These are phyloP conservation scores for Aspergillus campestris DNA, from an alignment of 495 filamentous ascomycete genomes.

Conservation along the genomic window DNA sequence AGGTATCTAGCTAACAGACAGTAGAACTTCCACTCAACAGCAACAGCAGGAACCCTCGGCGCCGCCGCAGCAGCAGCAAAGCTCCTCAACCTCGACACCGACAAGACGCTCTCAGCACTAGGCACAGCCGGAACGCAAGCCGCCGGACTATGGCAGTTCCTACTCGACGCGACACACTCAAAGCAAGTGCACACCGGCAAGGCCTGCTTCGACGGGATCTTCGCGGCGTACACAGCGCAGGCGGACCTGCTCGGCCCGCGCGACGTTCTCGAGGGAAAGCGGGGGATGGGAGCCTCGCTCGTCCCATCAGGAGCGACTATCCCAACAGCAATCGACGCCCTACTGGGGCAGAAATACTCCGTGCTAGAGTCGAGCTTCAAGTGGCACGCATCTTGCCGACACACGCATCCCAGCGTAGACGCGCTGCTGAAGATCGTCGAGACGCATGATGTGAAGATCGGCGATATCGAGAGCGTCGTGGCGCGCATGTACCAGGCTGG, in stretches of 20 bases:
- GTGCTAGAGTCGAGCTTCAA: constrained; percentile 28
- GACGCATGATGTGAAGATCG: constrained; percentile 18
- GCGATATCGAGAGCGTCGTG: constrained; percentile 23
- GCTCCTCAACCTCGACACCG: constrained; percentile 17
- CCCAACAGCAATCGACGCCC: constrained; percentile 21
- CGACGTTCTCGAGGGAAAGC: constrained; percentile 28
- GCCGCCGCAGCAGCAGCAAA: constrained; percentile 22
- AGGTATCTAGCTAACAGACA: no score
- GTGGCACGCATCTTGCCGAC: constrained; percentile 31
- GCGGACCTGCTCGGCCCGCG: constrained; percentile 22
- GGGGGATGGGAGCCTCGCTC: constrained; percentile 24
- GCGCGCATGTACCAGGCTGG: constrained; percentile 26
- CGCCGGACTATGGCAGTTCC: constrained; percentile 30
- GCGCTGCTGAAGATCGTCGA: constrained; percentile 23
- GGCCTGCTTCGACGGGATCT: constrained; percentile 29
- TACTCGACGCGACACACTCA: constrained; percentile 28
- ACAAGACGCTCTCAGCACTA: constrained; percentile 21
- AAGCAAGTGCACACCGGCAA: constrained; percentile 32
- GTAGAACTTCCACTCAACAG: constrained; percentile 28
- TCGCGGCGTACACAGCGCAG: constrained; percentile 24
- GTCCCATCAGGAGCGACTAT: constrained; percentile 15
- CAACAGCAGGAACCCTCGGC: constrained; percentile 26
- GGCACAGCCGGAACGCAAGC: constrained; percentile 32
- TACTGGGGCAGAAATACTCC: constrained; percentile 19
- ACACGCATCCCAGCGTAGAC: constrained; percentile 30